A percentile compares a stretch with the other conserved stretches of the same genome.
Conservation (phyloP, 1,139 yeast genomes). For the Kodamaea plutei region DNA sequence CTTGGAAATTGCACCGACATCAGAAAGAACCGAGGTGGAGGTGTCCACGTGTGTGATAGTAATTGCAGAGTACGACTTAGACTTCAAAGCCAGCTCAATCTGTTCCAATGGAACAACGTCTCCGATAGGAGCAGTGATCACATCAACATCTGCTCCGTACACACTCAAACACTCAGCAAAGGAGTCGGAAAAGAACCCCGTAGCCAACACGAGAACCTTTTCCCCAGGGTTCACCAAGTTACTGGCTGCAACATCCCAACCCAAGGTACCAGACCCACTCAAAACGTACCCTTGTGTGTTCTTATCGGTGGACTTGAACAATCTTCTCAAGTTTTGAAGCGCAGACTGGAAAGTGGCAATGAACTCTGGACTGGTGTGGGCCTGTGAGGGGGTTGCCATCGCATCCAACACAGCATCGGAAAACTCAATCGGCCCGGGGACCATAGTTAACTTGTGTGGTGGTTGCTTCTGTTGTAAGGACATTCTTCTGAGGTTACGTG, state of each 20-base stretch:
- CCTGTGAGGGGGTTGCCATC: constrained; percentile 79
- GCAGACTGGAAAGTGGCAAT: constrained; percentile 67
- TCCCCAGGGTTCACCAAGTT: constrained; percentile 68
- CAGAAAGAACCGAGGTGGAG: constrained; percentile 84
- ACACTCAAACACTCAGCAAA: constrained; percentile 76
- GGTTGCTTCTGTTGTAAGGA: constrained; percentile 30
- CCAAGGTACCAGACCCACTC: constrained; percentile 91
- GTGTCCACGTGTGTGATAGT: constrained; percentile 96
- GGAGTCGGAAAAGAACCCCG: constrained; percentile 90
- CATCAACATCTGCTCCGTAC: constrained; percentile 69
- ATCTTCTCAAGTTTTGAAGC: constrained; percentile 61
- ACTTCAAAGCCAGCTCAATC: constrained; percentile 51
- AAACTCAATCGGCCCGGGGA: constrained; percentile 94
- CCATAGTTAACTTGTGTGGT: constrained; percentile 59
- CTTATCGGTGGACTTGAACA: constrained; percentile 68
- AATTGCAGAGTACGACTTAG: constrained; percentile 57
- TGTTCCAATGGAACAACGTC: constrained; percentile 57
- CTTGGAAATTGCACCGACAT: constrained; percentile 60
- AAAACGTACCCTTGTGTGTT: constrained; percentile 74
- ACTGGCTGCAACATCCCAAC: constrained; percentile 89
- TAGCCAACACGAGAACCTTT: constrained; percentile 73
- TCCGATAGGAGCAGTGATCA: constrained; percentile 69
- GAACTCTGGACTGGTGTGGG: constrained; percentile 91
- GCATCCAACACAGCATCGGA: constrained; percentile 78
- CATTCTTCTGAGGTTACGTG: constrained; percentile 3